Base-by-base conservation (phyloP, 2,329 filamentous ascomycete species). In the Ceratocystis alfenasii region DNA sequence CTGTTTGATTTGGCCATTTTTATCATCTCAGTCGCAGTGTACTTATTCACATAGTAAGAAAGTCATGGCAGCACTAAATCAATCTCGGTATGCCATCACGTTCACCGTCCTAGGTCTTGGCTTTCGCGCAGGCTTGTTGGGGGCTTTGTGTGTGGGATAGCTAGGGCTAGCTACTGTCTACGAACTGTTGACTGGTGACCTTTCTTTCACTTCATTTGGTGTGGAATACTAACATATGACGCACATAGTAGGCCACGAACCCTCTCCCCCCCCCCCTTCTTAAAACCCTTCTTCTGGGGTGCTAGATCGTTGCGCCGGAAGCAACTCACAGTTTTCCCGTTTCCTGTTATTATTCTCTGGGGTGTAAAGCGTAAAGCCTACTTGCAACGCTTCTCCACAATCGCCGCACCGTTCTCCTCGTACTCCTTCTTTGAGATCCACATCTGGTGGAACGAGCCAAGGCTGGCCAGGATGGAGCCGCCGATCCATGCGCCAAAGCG, bases 391-490 rank as follows among this genome's bases (percentile, higher is more conserved):
- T 96, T 96, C 81, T 97, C 93, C 57, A 97, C 89, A 71, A 97
- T 92, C 69, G 85, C 85, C 5, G 86, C 80, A 1, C 94, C 94
- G 75, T 96, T 92, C 80, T 99, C 95, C 69, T 96, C 91, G 72
- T 96, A 97, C 79, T 99, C 94, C 80, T 96, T 95, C 76, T 86
- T 90, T 28, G 88, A 93, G 71, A 99, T 95, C 94, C 94, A 99
- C 88, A 99, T 93, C 79, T 99, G 94, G 78, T 99, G 94, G 78
- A 99, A 99, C 15, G 92, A 96, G 8, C 95, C 95, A 77, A 99
- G 76, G 76, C 92, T 96, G 5, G 90, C 92, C 70, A 99, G 79
- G 71, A 99, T 96, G 76, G 91, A 96, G 59, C 94, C 94, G 60
- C 95, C 94, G 70, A 99, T 91, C 93, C 94, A 99, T 62, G 89